These are phyloP conservation scores for Sarcodon sp. DNA, from an alignment of 768 basidiomycete genomes.

Conservation along the genomic window DNA sequence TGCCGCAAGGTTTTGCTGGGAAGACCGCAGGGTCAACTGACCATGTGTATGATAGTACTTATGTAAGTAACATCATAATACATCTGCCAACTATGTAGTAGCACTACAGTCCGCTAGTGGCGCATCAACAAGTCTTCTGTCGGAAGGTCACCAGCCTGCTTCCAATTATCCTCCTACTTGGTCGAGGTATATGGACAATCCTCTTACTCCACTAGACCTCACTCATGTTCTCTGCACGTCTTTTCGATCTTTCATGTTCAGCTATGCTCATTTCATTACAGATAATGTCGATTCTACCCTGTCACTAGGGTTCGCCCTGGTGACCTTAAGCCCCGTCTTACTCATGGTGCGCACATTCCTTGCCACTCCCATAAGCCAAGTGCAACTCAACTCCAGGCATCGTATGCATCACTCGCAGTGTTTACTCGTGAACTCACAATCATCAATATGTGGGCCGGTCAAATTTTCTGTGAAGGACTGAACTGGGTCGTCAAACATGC, in stretches of 20 bases:
- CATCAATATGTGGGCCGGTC: conserved; percentile 76
- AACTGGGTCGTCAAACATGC: conserved; percentile 58
- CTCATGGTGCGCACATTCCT: conserved; percentile 13
- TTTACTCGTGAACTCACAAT: conserved; percentile 72
- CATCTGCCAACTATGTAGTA: no score
- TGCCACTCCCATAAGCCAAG: neutral
- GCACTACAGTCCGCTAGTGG: no score
- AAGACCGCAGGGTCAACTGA: no score
- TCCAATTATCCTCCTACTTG: no score
- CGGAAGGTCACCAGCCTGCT: no score
- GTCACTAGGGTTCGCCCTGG: conserved; percentile 15
- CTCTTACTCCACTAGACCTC: conserved; percentile 10
- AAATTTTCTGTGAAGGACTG: conserved; percentile 55
- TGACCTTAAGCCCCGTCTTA: conserved; percentile 20
- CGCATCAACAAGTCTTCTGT: no score
- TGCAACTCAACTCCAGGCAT: conserved; percentile 32
- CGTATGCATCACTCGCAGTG: conserved; percentile 64
- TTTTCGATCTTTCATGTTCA: neutral
- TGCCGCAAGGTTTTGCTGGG: no score
- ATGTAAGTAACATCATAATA: no score
- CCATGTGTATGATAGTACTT: no score
- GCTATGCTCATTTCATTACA: conserved; percentile 3
- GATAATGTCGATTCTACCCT: conserved; percentile 16
- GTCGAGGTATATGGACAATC: neutral
- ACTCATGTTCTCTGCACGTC: conserved; percentile 16